Evolutionary conservation across 2,329 filamentous ascomycete species (phyloP), one percentile per base, ranked within the genome.

Genomic region (Colletotrichum chlorophyti): DNA sequence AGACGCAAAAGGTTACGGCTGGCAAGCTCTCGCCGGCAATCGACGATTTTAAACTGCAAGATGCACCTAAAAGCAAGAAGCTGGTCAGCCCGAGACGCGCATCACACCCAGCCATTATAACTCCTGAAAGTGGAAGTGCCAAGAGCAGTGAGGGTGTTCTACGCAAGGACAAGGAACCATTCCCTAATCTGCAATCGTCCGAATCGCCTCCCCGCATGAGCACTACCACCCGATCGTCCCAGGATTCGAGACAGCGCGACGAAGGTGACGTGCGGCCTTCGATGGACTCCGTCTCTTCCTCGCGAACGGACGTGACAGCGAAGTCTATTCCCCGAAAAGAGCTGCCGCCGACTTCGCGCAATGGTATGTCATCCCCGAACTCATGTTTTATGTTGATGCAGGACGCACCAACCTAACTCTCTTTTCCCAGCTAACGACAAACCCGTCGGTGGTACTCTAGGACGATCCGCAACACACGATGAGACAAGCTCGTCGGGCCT

Each of bases 1-100:
- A 74, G 61, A 72, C 72, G 29, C 66, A 64, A 17, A 60, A 58
- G 34, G 63, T 70, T 1, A 62, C 63, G 2, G 62, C 65, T 2
- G 79, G 83, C 15, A 79, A 75, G 61, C 71, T 72, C 24, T 67
- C 64, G 21, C 52, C 66, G 15, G 78, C 71, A 3, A 67, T 64
- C 14, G 87, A 91, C 11, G 86, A 87, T 24, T 93, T 93, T 74
- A 91, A 89, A 73, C 74, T 95, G 38, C 91, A 94, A 68, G 91
- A 96, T 45, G 91, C 90, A 2, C 91, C 92, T 1, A 90, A 87
- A 72, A 83, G 80, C 66, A 84, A 83, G 66, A 82, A 79, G 66
- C 61, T 74, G 27, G 65, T 72, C 14, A 73, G 72, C 53, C 72
- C 77, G 4, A 74, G 79, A 52, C 77, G 73, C 63, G 76, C 76